phyloP scores from a whole-genome alignment of 2,329 filamentous ascomycete species.

The Ceratocystiopsis sp. region DNA sequence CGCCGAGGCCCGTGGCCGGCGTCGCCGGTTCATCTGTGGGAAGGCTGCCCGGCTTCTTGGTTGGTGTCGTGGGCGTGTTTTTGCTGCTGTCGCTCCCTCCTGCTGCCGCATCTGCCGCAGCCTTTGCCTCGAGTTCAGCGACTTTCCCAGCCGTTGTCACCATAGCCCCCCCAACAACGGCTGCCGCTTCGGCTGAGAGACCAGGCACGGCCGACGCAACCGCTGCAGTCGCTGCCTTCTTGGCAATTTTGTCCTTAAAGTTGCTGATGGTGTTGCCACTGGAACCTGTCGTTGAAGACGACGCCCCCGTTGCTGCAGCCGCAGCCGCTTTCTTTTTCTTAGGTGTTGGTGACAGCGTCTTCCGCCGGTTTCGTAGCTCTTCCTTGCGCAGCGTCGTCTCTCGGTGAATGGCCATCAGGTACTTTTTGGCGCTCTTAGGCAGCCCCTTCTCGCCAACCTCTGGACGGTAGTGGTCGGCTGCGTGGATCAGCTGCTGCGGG shows the following conservation, averaged over 20 bases:
- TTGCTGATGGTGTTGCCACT: too few relatives aligned
- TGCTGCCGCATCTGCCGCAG: neutral
- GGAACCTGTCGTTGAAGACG: too few relatives aligned
- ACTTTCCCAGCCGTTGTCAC: neutral
- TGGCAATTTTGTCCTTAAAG: too few relatives aligned
- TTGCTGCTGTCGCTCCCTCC: neutral
- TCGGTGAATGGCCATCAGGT: slow-evolving; percentile 63
- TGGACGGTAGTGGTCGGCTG: slow-evolving; percentile 80
- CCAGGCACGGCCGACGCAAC: too few relatives aligned
- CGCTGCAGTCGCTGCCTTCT: too few relatives aligned
- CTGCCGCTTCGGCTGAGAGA: slow-evolving; percentile 4
- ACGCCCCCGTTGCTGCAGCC: neutral
- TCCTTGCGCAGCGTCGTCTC: slow-evolving; percentile 48
- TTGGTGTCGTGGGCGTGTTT: slow-evolving; percentile 2
- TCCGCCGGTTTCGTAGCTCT: slow-evolving; percentile 28
- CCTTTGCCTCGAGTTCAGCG: too few relatives aligned
- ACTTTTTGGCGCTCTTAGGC: slow-evolving; percentile 75
- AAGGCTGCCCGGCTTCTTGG: neutral
- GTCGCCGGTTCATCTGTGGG: neutral
- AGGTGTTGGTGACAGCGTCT: slow-evolving; percentile 25
- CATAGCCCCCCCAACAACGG: neutral
- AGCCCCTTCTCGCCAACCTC: slow-evolving; percentile 92
- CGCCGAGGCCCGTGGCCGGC: slow-evolving; percentile 11
- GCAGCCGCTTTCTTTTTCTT: slow-evolving; percentile 6
- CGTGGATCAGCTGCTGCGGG: slow-evolving; percentile 77